Evolutionary conservation across 2,329 filamentous ascomycete species (phyloP), one percentile per base, ranked within the genome.

Genomic region (Colletotrichum viniferum): DNA sequence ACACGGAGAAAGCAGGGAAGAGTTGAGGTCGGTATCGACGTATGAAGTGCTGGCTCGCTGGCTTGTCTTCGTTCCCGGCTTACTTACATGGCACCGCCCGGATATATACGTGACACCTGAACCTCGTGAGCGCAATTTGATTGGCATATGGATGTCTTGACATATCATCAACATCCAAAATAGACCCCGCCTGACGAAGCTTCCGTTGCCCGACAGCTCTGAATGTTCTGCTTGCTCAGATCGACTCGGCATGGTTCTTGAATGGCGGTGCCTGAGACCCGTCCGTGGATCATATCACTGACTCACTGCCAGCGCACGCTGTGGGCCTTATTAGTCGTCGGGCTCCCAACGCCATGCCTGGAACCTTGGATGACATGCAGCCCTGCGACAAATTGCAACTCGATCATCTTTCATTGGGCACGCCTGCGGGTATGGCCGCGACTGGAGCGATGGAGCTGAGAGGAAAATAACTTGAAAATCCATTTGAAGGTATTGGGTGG

Each of bases 231-330:
- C 43, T 18, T 55, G 63, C 43, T 63, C 63, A 68, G 69, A 60
- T 68, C 34, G 56, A 48, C 62, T 43, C 26, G 38, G 30, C 72
- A 28, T 72, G 62, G 58, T 43, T 61, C 32, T 36, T 48, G 16
- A 64, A 64, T 69, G 73, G 60, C 60, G 69, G 36, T 73, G 58
- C 73, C 69, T 76, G 69, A 73, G 73, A 73, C 68, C 58, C 69
- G 69, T 60, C 69, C 73, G 58, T 64, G 69, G 56, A 64, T 55
- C 58, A 30, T 63, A n/a, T 63, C 43, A 73, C 73, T 73, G 73
- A 74, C 69, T 74, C 73, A 74, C 69, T 73, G 73, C 73, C 73
- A 76, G 34, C 73, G 48, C 69, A 76, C 58, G 32, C 30, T 72
- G 73, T 76, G 73, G 73, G 69, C 73, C 69, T 61, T 56, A 18